These are phyloP conservation scores for Citrullus colocynthis DNA, from an alignment of 306 rosid genomes.

Conservation along the genomic window DNA sequence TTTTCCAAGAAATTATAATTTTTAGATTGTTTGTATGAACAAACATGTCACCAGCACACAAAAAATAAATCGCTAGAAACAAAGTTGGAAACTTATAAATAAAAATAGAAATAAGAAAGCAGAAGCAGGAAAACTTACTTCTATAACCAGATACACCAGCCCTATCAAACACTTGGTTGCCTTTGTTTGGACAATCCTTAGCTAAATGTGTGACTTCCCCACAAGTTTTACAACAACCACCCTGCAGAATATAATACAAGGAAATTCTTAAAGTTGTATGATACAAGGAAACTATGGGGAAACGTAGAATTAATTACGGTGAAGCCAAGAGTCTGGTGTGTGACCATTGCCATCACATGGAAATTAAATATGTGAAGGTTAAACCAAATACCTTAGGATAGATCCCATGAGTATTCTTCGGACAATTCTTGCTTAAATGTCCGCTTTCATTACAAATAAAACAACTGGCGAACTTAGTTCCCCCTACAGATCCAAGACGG, in stretches of 20 bases:
- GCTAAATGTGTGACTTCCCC: constrained; percentile 94
- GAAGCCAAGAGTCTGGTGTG: neutral
- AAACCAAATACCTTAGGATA: constrained; percentile 59
- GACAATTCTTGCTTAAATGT: constrained; percentile 86
- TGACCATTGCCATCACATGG: neutral
- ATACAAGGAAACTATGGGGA: neutral
- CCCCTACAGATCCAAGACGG: constrained; percentile 45
- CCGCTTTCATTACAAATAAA: constrained; percentile 75
- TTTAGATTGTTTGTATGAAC: neutral
- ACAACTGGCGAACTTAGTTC: constrained; percentile 78
- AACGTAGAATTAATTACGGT: neutral
- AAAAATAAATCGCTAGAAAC: neutral
- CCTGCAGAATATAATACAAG: constrained; percentile 28
- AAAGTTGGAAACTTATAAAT: neutral
- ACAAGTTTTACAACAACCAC: constrained; percentile 90
- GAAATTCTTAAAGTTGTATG: neutral
- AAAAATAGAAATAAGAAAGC: neutral
- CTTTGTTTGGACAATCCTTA: constrained; percentile 74
- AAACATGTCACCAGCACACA: constrained; percentile 2
- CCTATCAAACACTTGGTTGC: constrained; percentile 19
- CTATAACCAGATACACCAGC: constrained; percentile 7
- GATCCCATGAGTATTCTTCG: constrained; percentile 76
- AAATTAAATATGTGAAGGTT: neutral
- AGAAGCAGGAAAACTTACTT: constrained; percentile 8
- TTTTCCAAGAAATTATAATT: neutral